Conservation (phyloP, 257 asterid genomes). For the Fraxinus excelsior region DNA sequence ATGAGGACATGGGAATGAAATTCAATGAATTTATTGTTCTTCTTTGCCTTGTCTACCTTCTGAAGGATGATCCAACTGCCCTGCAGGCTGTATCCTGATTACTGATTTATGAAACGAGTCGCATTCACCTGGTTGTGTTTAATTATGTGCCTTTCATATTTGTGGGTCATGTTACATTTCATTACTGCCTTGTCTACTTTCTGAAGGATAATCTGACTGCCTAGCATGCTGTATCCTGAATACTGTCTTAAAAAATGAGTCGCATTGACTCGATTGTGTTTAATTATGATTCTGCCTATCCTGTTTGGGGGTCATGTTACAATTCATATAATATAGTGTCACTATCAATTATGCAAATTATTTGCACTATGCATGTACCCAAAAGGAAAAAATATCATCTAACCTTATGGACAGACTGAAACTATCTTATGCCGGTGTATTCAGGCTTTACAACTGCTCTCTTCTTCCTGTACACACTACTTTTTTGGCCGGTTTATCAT, state of each 20-base stretch:
- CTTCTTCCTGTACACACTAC: background rate
- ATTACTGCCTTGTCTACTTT: conserved; percentile 72
- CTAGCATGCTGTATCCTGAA: conserved; percentile 48
- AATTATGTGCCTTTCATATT: background rate
- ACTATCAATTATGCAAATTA: background rate
- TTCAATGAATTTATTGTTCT: conserved; percentile 90
- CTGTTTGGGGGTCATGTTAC: background rate
- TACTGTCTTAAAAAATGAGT: too few species aligned
- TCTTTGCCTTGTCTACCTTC: conserved; percentile 86
- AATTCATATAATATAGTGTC: background rate
- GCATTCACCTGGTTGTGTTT: background rate
- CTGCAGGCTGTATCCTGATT: conserved; percentile 49
- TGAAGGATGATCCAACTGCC: conserved; percentile 61
- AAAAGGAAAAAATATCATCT: background rate
- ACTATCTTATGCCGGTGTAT: background rate
- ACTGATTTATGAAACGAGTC: background rate
- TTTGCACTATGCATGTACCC: background rate
- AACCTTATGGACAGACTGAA: background rate
- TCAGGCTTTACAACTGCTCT: background rate
- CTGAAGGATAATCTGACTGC: conserved; percentile 62
- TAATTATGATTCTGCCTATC: background rate
- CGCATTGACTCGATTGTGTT: background rate
- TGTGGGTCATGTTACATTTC: too few species aligned
- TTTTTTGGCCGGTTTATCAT: background rate
- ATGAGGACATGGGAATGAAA: conserved; percentile 66